A percentile compares a stretch with the other conserved stretches of the same genome.
Evolutionary conservation across 768 basidiomycete genomes (phyloP).

Genomic region (Phallus indusiatus): DNA sequence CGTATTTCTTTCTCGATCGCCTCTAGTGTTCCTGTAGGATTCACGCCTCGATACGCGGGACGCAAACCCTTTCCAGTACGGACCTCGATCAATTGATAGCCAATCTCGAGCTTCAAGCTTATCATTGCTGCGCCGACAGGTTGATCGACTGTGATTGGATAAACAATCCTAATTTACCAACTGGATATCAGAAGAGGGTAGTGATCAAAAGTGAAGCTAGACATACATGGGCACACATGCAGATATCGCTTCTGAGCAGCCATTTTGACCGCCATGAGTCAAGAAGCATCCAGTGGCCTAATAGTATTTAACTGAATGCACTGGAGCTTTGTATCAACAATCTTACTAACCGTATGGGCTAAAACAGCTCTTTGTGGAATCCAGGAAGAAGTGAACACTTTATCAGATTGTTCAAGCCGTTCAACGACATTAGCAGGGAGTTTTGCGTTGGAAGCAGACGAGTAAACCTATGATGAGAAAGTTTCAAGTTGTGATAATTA

Average conservation of each 20-base stretch:
- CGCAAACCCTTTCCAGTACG: constrained; percentile 10
- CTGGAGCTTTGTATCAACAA: neutral
- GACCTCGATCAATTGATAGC: constrained; percentile 13
- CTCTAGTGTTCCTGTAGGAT: constrained; percentile 14
- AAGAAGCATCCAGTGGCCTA: constrained; percentile 20
- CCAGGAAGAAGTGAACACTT: constrained; percentile 15
- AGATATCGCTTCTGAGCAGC: constrained; percentile 15
- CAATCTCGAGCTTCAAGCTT: no score
- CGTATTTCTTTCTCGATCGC: constrained; percentile 13
- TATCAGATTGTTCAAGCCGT: constrained; percentile 11
- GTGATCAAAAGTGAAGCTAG: neutral
- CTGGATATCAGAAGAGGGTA: neutral
- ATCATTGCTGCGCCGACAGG: no score
- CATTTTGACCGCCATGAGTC: constrained; percentile 18
- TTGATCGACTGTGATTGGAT: no score
- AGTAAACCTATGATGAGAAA: constrained; percentile 11
- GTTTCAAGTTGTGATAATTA: constrained; percentile 1
- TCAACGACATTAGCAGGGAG: constrained; percentile 12
- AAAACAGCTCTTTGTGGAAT: constrained; percentile 17
- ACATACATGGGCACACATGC: constrained; percentile 16
- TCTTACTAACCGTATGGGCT: constrained; percentile 13
- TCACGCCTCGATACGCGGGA: constrained; percentile 12
- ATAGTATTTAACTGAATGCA: neutral
- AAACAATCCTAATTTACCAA: neutral
- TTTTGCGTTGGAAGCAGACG: constrained; percentile 8